Evolutionary conservation across 345 rosid genomes (phyloP), one percentile per base, ranked within the genome.

Genomic region (Corymbia maculata): DNA sequence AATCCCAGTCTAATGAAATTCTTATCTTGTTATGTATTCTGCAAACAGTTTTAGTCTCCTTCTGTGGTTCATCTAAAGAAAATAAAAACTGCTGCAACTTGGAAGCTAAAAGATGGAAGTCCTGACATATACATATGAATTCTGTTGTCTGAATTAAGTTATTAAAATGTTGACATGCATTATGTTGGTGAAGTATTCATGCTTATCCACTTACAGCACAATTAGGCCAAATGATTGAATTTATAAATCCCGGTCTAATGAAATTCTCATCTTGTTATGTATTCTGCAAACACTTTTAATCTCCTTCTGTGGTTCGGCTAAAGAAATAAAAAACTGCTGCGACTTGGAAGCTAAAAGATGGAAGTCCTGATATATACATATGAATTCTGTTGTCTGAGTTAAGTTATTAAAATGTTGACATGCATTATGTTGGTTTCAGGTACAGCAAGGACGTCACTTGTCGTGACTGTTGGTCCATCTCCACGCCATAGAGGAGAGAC

Each of bases 401-500:
- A 85, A 75, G 32, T 88, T 30, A 79, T 87, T 92, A 79, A 93
- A 89, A 79, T 49, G 66, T 28, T 89, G 86, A 82, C 85, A 88
- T 82, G 86, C 91, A 85, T 86, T 59, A 21, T 86, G 16, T 86
- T 70, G 42, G 87, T 86, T 88, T 90, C 95, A 98, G 99, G 99
- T 89, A 94, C 98, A 13, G 99, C 99, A 51, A 96, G 99, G 89
- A 97, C 99, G 87, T 98, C 99, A 30, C 92, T 98, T 91, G 94
- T 98, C 64, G 92, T 98, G 86, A 98, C 99, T 51, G 94, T 97
- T 79, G 99, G 99, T 91, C 99, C 99, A 90, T 98, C 99, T 57
- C 99, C 98, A 51, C 96, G 98, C 82, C 99, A 98, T 89, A 96
- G 98, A 88, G 99, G 99, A 85, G 99, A 98, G 95, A 98, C 99